Base-by-base conservation (phyloP, 139 green algal species). In the Chlorella sp. region DNA sequence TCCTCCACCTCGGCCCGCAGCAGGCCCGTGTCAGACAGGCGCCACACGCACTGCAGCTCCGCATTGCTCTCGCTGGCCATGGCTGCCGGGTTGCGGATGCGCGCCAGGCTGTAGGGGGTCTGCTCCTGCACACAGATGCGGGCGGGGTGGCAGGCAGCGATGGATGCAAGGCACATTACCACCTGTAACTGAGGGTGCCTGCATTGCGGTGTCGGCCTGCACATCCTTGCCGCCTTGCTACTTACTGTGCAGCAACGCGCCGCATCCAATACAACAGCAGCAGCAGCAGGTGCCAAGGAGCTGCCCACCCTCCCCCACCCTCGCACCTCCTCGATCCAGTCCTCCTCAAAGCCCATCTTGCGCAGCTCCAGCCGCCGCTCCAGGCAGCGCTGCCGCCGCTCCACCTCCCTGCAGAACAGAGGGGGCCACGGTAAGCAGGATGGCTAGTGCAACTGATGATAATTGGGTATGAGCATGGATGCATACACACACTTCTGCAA, bases 41-140 rank as follows among this genome's bases (percentile, higher is more conserved):
- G 51, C 81, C 81, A 86, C 70, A 86, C 72, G 40, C 81, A 41
- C 81, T 86, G 81, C 81, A 62, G 69, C 51, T 60, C 51, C 13
- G 51, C 51, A 24, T 60, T 24, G 51, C 51, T 60, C 2, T 60
- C 51, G 51, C 51, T 60, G 51, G 51, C 11, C 51, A 60, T 20
- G 51, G 51, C 51, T 26, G 51, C 51, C 48, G 80, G 79, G 43
- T 73, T 34, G 22, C 60, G 64, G 67, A 90, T 90, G 46, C 65
- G 73, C 24, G 82, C 40, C 36, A 76, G 82, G 54, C 85, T 44
- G 4, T 77, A 62, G 38, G 58, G 22, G 9, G 68, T 54, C 3
- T 80, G 32, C 19, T 81, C 82, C 73, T 83, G 30, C 46, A 81
- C 19, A 76, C 48, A 13, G 16, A 41, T n/a, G 8, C 3, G 58